Evolutionary conservation across 352 stramenopile species (phyloP).

Genomic region (Phytophthora citricola): DNA sequence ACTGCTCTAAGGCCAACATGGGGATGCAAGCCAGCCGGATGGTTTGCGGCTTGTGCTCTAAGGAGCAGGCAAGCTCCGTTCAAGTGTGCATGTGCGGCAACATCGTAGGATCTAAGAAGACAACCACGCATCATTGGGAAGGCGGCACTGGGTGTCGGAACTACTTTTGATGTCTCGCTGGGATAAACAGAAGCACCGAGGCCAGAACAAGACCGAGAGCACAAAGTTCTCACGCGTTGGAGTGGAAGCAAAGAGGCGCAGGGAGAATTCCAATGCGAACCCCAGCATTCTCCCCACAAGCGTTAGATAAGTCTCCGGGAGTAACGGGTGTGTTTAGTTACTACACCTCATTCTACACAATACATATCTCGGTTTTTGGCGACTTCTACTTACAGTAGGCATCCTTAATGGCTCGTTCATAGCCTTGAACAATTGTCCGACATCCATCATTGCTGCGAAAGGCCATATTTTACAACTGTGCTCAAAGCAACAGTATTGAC

Average conservation of each 20-base stretch:
- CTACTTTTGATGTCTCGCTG: slow-evolving; percentile 53
- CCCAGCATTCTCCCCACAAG: not conserved
- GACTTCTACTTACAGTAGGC: too few species aligned
- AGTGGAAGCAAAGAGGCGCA: slow-evolving; percentile 48
- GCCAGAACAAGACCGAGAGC: slow-evolving; percentile 77
- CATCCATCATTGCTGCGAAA: too few species aligned
- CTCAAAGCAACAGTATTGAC: too few species aligned
- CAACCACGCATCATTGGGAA: slow-evolving; percentile 64
- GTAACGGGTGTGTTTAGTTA: too few species aligned
- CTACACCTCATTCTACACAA: too few species aligned
- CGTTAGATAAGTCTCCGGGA: not conserved
- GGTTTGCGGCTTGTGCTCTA: slow-evolving; percentile 80
- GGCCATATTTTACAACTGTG: too few species aligned
- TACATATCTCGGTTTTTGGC: not conserved
- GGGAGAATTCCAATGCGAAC: slow-evolving; percentile 13
- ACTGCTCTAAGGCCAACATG: slow-evolving; percentile 63
- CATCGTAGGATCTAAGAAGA: slow-evolving; percentile 52
- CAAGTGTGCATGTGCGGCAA: slow-evolving; percentile 79
- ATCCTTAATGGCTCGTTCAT: too few species aligned
- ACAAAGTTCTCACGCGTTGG: slow-evolving; percentile 77
- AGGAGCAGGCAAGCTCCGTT: slow-evolving; percentile 72
- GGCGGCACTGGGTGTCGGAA: slow-evolving; percentile 72
- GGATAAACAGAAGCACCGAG: slow-evolving; percentile 78
- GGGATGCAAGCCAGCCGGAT: slow-evolving; percentile 77
- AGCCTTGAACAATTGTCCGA: too few species aligned